A percentile compares a stretch with the other conserved stretches of the same genome.
phyloP scores from a whole-genome alignment of 371 early-diverging fungal genomes.

The Zychaea mexicana region DNA sequence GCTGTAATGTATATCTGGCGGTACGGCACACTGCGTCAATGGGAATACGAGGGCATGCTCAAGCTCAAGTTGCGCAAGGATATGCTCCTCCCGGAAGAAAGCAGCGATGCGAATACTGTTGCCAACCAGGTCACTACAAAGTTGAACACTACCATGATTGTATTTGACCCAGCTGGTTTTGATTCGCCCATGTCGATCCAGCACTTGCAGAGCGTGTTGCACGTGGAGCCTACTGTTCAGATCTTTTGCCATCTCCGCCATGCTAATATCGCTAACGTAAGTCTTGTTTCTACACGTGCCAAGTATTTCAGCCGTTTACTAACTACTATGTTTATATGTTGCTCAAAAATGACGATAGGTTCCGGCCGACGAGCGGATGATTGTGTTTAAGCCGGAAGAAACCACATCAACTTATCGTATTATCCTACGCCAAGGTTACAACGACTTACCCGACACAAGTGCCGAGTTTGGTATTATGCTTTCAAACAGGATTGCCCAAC shows the following conservation, averaged over 20 bases:
- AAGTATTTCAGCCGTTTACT: too few relatives aligned
- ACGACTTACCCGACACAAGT: conserved; percentile 16
- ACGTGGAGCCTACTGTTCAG: conserved; percentile 26
- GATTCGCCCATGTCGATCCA: conserved; percentile 29
- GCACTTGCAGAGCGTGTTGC: conserved; percentile 25
- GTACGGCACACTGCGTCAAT: conserved; percentile 25
- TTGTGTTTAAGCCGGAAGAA: conserved; percentile 15
- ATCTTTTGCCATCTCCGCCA: conserved; percentile 36
- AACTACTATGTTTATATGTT: neutral
- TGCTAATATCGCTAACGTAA: conserved; percentile 23
- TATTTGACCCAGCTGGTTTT: conserved; percentile 30
- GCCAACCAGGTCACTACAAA: neutral
- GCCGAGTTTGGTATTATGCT: conserved; percentile 9
- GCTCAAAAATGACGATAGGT: neutral
- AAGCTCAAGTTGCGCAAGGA: conserved; percentile 6
- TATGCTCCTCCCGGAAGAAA: neutral
- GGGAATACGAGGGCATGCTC: conserved; percentile 16
- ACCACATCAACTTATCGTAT: conserved; percentile 20
- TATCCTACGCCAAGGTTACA: conserved; percentile 36
- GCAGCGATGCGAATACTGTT: neutral
- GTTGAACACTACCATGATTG: conserved; percentile 22
- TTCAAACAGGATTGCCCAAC: conserved; percentile 3
- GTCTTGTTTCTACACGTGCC: neutral
- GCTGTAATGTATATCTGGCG: conserved; percentile 33
- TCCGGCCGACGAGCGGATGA: conserved; percentile 26